Base-by-base conservation (phyloP, 2,329 filamentous ascomycete species). In the Calonectria pseudoturangicola region DNA sequence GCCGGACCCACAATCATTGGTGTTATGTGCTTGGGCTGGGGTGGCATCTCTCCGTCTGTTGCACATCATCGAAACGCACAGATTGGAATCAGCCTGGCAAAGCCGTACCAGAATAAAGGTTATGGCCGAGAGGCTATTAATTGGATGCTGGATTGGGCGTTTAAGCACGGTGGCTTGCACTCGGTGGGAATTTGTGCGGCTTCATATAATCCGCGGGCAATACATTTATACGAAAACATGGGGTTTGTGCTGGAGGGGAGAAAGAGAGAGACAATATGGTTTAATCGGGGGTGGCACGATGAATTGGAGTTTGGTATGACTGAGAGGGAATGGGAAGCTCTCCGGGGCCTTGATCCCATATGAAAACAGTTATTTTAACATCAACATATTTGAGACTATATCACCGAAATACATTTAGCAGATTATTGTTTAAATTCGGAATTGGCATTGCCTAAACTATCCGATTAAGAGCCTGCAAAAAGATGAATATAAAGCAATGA, bases 71-170 rank as follows among this genome's bases (percentile, higher is more conserved):
- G 75, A 8, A 72, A 51, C 10, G 71, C 74, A 7, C 62, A 68
- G 5, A 80, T 88, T 16, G 84, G 82, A 4, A 79, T 88, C 39
- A 79, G 79, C 21, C 81, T 88, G 25, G 71, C 82, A 1, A 76
- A 80, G 0, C 41, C 66, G 2, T 83, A 83, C 71, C 85, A 87
- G 66, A 79, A 82, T 10, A 75, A 81, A 36, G 86, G 87, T 0
- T 89, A 88, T 66, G 87, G 87, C 6, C 77, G 77, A 16, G 87
- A 89, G 75, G 85, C 86, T 2, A 85, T 89, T 63, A 79, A 81
- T 36, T 89, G 87, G 87, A 83, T 79, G 3, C 74, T 88, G 12
- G 82, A 86, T 50, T 89, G 86, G 83, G 84, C 83, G 0, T 89
- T 89, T 72, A 74, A 74, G 27, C 80, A 82, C 21, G 86, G 81